Evolutionary conservation across 208 protist species (phyloP), one percentile per base, ranked within the genome.

Genomic region (Naegleria fowleri): DNA sequence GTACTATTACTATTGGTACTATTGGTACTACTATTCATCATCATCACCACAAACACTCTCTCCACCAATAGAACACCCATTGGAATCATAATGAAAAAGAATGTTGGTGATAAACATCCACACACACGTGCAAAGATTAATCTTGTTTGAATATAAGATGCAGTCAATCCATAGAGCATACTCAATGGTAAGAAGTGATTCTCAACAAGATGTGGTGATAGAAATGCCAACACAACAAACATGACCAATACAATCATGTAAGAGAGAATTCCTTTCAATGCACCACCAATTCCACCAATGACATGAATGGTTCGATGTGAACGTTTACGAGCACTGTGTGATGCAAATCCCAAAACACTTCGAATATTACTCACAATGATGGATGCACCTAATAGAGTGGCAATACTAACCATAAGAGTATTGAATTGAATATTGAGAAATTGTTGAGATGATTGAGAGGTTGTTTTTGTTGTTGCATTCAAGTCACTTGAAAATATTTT

Each of bases 71-170:
- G 19, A 3, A 67, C 3, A 29, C 11, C 0, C 11, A 29, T 67
- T 1, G 55, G 55, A 29, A 67, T 29, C 55, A 67, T 67, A 29
- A 67, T 67, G 22, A 67, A 29, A 29, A 67, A 67, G 19, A 15
- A 67, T 67, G 55, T 29, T 29, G 55, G 55, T 67, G 55, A 15
- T 67, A 67, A 67, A 29, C 19, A 9, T 51, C 40, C 39, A 51
- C 83, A 87, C 40, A 87, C 41, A 22, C 83, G 29, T 36, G 83
- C 83, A 25, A 87, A 87, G 1, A 87, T 51, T 38, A 87, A 40
- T 87, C 83, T 51, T 9, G 83, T 87, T 87, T 87, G 83, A 22
- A 87, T 87, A 36, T 87, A 87, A 87, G 39, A 29, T 29, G 29
- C 83, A 40, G 9, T 51, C 29, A 87, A n/a, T 48, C 40, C 83